These are phyloP conservation scores for Wallemia ichthyophaga DNA, from an alignment of 1,284 basidiomycete genomes.

Conservation along the genomic window DNA sequence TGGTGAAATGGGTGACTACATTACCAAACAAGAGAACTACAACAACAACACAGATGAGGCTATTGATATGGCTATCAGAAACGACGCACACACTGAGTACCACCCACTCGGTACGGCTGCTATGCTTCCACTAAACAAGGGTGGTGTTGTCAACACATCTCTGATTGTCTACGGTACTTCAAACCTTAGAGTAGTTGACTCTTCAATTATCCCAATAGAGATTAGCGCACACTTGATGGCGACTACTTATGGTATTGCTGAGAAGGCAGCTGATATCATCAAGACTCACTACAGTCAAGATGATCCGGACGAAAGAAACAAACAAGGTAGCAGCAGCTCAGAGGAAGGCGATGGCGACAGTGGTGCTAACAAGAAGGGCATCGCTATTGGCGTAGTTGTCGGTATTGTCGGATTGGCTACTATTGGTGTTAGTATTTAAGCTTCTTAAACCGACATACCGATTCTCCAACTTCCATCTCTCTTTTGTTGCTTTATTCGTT, in stretches of 20 bases:
- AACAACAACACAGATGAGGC: neutral
- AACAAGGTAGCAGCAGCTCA: neutral
- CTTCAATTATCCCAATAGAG: slow-evolving; percentile 18
- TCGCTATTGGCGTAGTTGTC: neutral
- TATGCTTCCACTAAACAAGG: slow-evolving; percentile 29
- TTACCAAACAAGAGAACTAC: slow-evolving; percentile 15
- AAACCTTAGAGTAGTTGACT: slow-evolving; percentile 25
- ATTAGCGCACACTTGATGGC: slow-evolving; percentile 21
- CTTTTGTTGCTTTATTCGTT: neutral
- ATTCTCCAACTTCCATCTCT: neutral
- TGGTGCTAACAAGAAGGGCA: neutral
- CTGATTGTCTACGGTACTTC: slow-evolving; percentile 30
- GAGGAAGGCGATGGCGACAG: neutral
- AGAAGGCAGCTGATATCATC: slow-evolving; percentile 33
- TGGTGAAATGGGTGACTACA: slow-evolving; percentile 16
- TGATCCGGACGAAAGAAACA: neutral
- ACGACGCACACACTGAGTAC: slow-evolving; percentile 11
- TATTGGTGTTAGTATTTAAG: neutral
- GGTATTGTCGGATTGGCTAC: neutral
- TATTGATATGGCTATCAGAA: neutral
- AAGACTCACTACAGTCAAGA: slow-evolving; percentile 13
- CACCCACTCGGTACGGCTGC: slow-evolving; percentile 31
- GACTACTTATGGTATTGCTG: slow-evolving; percentile 35
- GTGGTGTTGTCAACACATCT: slow-evolving; percentile 33
- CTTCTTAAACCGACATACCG: neutral